Evolutionary conservation across 2,329 filamentous ascomycete genomes (phyloP), one percentile per base, ranked within the genome.

Genomic region (Bipolaris oryzae): DNA sequence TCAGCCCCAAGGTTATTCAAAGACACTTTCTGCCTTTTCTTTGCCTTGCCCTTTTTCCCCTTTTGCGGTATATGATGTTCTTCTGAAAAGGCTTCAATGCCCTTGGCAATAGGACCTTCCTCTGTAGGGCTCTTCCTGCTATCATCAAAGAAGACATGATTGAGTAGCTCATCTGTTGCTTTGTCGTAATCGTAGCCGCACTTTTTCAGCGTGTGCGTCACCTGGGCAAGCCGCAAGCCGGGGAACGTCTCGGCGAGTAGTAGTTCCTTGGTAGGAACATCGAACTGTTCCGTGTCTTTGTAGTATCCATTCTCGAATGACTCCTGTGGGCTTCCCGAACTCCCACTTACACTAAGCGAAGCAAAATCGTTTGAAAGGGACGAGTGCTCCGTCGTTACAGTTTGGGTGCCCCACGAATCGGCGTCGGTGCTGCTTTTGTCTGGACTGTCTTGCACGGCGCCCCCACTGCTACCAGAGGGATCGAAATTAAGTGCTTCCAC

Each of bases 141-240:
- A 54, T 92, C 86, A 55, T 91, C 86, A 4, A 97, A 87, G 69
- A 89, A 92, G 18, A 90, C 86, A 13, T 91, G 82, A 63, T 90
- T 96, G 31, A 97, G 82, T 11, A 98, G 79, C 56, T 92, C 87
- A 66, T 96, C 92, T 60, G 96, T 87, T 1, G 91, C 86, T 13
- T 82, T 81, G 55, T 87, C 85, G 37, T 90, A 84, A 62, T 91
- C 85, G 0, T 88, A 85, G 10, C 84, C 81, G 28, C 82, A 85
- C 68, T 91, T 90, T 62, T 85, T 85, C 48, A 96, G 76, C 0
- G 87, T 85, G 60, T 87, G 84, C 39, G 80, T 79, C 25, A 96
- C 82, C 39, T 90, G 88, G 45, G 87, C 85, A 0, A 79, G 78
- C 44, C 87, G 88, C 39, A 93, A 80, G 0, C 82, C 84, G 0